Evolutionary conservation across 2,329 filamentous ascomycete species (phyloP).

Genomic region (Lachnellula suecica): DNA sequence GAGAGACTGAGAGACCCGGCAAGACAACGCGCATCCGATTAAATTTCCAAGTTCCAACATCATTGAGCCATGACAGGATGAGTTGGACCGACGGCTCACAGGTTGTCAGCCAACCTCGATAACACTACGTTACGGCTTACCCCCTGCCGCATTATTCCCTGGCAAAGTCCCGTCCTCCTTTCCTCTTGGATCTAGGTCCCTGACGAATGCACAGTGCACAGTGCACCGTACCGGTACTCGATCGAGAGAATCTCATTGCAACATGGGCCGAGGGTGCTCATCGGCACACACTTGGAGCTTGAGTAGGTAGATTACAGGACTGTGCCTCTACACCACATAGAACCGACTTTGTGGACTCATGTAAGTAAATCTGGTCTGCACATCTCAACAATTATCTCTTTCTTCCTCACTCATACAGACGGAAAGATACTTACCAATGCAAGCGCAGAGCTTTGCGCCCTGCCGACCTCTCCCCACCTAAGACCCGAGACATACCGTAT

Average conservation of each 20-base stretch:
- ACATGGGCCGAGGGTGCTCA: neutral
- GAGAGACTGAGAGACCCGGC: neutral
- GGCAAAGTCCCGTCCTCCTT: neutral
- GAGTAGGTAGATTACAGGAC: conserved; percentile 1
- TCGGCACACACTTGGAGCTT: neutral
- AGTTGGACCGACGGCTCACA: conserved; percentile 4
- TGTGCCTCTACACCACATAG: conserved; percentile 3
- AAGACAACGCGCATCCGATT: neutral
- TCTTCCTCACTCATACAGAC: neutral
- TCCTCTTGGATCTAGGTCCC: neutral
- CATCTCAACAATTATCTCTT: neutral
- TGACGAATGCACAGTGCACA: conserved; percentile 17
- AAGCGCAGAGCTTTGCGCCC: conserved; percentile 7
- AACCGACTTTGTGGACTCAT: conserved; percentile 15
- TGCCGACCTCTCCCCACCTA: conserved; percentile 1
- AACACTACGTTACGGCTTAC: neutral
- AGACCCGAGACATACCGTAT: neutral
- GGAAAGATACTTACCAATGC: conserved; percentile 10
- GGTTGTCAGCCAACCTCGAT: neutral
- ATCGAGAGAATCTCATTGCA: neutral
- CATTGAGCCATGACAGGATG: neutral
- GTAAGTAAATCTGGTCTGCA: conserved; percentile 20
- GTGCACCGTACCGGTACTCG: conserved; percentile 10
- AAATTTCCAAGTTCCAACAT: neutral
- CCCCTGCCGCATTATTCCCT: neutral